Conservation (phyloP, 2,329 filamentous ascomycete species). For the Phyllosticta citribraziliensis region DNA sequence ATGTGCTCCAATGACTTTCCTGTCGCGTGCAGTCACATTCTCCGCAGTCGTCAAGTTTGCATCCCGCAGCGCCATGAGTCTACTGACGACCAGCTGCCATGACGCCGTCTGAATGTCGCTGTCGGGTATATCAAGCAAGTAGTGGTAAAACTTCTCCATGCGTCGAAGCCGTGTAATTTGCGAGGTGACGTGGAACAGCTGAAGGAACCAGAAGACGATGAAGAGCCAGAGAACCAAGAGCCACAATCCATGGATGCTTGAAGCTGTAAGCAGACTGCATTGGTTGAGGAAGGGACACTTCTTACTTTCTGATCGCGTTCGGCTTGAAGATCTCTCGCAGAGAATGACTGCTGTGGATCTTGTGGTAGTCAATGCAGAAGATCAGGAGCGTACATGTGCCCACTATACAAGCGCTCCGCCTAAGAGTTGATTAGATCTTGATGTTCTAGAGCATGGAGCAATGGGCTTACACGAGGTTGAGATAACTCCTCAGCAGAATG, state of each 20-base stretch:
- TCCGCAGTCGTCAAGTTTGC: constrained; percentile 75
- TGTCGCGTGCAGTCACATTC: constrained; percentile 48
- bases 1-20: constrained; percentile 63
- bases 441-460: neutral
- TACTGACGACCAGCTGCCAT: constrained; percentile 82
- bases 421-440: constrained; percentile 24
- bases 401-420: constrained; percentile 73
- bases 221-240: constrained; percentile 76
- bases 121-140: constrained; percentile 73
- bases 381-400: constrained; percentile 73
- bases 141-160: constrained; percentile 76
- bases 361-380: constrained; percentile 75
- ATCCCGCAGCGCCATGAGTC: constrained; percentile 75
- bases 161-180: constrained; percentile 32
- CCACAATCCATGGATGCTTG: constrained; percentile 62
- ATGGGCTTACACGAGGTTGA: constrained; percentile 60
- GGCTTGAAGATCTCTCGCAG: constrained; percentile 54
- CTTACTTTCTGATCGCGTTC: constrained; percentile 54
- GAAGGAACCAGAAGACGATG: constrained; percentile 70
- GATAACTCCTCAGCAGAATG: constrained; percentile 60
- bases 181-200: constrained; percentile 37
- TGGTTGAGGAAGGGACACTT: neutral
- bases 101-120: constrained; percentile 88
- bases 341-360: constrained; percentile 56
- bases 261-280: neutral